Conservation (phyloP, 345 rosid genomes). For the Citrus glauca region DNA sequence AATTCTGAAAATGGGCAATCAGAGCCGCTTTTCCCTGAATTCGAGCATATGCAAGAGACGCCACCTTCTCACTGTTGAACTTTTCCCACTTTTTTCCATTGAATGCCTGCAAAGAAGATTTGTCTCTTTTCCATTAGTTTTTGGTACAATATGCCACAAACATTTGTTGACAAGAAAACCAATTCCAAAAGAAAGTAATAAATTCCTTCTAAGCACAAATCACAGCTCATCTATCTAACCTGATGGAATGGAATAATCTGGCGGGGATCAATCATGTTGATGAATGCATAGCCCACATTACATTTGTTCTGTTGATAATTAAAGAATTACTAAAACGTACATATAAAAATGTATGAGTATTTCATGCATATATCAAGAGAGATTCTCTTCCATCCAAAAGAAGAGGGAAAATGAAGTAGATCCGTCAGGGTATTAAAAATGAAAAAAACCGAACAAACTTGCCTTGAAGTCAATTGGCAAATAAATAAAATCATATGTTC, state of each 20-base stretch:
- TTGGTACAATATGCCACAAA: not conserved
- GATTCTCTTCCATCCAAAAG: not conserved
- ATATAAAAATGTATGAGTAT: not conserved
- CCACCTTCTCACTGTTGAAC: slow-evolving; percentile 89
- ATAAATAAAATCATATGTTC: slow-evolving; percentile 76
- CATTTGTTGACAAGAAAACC: not conserved
- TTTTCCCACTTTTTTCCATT: slow-evolving; percentile 93
- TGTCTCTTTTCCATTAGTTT: not conserved
- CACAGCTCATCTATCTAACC: slow-evolving; percentile 32
- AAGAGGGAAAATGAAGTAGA: slow-evolving; percentile 8
- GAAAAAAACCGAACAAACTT: slow-evolving; percentile 22
- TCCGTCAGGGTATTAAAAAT: not conserved
- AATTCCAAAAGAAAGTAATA: not conserved
- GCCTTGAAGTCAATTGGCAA: slow-evolving; percentile 84
- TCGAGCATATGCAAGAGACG: slow-evolving; percentile 81
- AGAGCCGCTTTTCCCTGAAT: slow-evolving; percentile 89
- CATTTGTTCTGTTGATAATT: slow-evolving; percentile 68
- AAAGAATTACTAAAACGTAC: not conserved
- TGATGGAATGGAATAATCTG: slow-evolving; percentile 71
- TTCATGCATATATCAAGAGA: slow-evolving; percentile 2
- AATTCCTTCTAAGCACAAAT: not conserved
- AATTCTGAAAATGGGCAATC: slow-evolving; percentile 88
- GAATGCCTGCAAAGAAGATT: slow-evolving; percentile 50
- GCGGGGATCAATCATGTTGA: slow-evolving; percentile 75
- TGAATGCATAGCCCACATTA: slow-evolving; percentile 91